Conservation (phyloP, 169 alveolate genomes). For the Eimeria brunetti region DNA sequence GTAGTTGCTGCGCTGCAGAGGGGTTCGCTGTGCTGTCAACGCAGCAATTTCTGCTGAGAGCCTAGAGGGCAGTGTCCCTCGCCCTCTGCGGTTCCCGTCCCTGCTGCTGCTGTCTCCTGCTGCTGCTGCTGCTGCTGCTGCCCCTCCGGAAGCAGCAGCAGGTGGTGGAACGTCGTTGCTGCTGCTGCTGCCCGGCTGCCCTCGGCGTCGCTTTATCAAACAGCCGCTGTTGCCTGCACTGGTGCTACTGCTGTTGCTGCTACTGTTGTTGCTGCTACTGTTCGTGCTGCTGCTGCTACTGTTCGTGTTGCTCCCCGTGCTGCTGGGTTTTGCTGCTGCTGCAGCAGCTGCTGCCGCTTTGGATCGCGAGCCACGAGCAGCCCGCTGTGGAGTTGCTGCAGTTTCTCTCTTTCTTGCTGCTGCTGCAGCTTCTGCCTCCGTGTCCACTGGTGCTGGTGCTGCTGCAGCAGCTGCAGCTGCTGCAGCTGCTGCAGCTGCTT, state of each 20-base stretch:
- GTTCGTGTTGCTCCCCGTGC: not conserved
- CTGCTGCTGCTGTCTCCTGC: conserved; percentile 37
- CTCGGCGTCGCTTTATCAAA: conserved; percentile 62
- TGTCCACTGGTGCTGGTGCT: not conserved
- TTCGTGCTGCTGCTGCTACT: no score
- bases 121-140: conserved; percentile 16
- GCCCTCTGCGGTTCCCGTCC: conserved; percentile 33
- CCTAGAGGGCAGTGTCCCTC: conserved; percentile 14
- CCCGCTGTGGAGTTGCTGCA: conserved; percentile 39
- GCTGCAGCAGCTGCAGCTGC: conserved; percentile 5
- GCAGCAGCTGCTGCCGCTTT: conserved; percentile 28
- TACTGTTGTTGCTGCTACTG: conserved; percentile 3
- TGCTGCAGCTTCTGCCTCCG: not conserved
- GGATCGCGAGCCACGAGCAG: conserved; percentile 45
- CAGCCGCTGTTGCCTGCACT: conserved; percentile 31
- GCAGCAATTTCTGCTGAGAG: not conserved
- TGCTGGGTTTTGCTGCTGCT: conserved; percentile 10
- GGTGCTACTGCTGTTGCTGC: conserved; percentile 2
- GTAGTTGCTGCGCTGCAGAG: conserved; percentile 7
- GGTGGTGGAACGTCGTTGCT: conserved; percentile 38
- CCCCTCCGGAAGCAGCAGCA: conserved; percentile 11
- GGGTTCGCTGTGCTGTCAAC: conserved; percentile 16
- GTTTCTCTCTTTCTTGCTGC: conserved; percentile 24
- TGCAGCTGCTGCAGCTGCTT: conserved; percentile 18
- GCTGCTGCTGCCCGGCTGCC: conserved; percentile 62